A percentile compares a stretch with the other conserved stretches of the same genome.
These are phyloP conservation scores for Inga laurina DNA, from an alignment of 306 rosid genomes.

Conservation along the genomic window DNA sequence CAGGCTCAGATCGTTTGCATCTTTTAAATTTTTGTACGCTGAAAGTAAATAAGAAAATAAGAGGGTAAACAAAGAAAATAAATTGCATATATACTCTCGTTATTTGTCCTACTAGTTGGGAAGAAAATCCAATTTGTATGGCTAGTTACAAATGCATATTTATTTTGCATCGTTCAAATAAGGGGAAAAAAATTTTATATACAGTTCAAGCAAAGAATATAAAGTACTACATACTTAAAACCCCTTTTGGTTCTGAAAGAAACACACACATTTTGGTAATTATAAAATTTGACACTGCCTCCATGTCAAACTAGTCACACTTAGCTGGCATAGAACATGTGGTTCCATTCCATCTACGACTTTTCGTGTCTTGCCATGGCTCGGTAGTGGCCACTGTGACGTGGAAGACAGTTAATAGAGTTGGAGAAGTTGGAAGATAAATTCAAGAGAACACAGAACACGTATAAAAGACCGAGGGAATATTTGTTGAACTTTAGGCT, in stretches of 20 bases:
- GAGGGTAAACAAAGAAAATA: too few species aligned
- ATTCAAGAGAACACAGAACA: neutral
- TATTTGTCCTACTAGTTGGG: neutral
- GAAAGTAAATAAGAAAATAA: too few species aligned
- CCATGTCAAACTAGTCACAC: neutral
- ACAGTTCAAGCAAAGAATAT: too few species aligned
- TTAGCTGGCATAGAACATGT: neutral
- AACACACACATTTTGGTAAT: too few species aligned
- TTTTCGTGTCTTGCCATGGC: neutral
- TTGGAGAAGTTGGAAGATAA: neutral
- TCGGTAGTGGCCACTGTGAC: neutral
- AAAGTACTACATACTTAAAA: neutral
- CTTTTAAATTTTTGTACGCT: too few species aligned
- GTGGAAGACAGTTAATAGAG: neutral
- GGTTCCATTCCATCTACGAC: too few species aligned
- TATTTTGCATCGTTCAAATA: neutral
- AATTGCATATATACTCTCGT: too few species aligned
- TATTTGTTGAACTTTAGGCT: neutral
- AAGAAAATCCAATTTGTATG: neutral
- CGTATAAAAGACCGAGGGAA: neutral
- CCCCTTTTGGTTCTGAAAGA: neutral
- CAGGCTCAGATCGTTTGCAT: neutral
- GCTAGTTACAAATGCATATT: neutral
- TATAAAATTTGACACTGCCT: neutral
- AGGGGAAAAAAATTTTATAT: too few species aligned